A percentile compares a stretch with the other conserved stretches of the same genome.
phyloP scores from a whole-genome alignment of 768 basidiomycete genomes.

The Leccinum subtestaceum region DNA sequence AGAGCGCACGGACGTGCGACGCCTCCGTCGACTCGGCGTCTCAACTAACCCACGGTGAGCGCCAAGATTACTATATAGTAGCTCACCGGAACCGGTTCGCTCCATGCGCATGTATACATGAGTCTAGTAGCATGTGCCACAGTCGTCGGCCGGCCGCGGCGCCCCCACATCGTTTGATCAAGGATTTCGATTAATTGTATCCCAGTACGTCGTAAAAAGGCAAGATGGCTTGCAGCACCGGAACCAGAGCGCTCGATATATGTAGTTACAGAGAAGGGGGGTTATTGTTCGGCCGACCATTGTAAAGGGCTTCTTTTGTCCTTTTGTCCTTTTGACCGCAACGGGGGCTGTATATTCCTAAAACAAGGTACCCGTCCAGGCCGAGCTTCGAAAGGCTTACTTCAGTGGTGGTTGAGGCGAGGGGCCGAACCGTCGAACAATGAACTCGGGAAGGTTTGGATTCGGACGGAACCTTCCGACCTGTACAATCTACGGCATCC shows the following conservation, averaged over 20 bases:
- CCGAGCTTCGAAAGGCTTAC: neutral
- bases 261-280: neutral
- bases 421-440: neutral
- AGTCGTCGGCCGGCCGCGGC: too few relatives aligned
- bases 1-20: neutral
- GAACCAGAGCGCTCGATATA: neutral
- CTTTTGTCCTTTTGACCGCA: neutral
- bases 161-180: neutral
- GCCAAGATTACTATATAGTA: neutral
- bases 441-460: neutral
- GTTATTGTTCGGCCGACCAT: neutral
- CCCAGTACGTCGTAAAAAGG: neutral
- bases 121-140: too few relatives aligned
- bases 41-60: neutral
- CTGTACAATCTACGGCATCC: neutral
- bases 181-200: neutral
- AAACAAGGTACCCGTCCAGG: neutral
- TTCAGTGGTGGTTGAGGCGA: neutral
- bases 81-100: neutral
- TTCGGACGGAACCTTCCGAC: neutral
- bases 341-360: neutral
- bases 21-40: neutral
- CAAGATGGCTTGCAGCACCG: neutral
- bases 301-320: neutral
- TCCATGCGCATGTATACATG: neutral